Percentiles rank a stretch among this genome's conserved stretches.
Evolutionary conservation across 129 eudicot genomes (phyloP).

Genomic region (Tagetes patula): DNA sequence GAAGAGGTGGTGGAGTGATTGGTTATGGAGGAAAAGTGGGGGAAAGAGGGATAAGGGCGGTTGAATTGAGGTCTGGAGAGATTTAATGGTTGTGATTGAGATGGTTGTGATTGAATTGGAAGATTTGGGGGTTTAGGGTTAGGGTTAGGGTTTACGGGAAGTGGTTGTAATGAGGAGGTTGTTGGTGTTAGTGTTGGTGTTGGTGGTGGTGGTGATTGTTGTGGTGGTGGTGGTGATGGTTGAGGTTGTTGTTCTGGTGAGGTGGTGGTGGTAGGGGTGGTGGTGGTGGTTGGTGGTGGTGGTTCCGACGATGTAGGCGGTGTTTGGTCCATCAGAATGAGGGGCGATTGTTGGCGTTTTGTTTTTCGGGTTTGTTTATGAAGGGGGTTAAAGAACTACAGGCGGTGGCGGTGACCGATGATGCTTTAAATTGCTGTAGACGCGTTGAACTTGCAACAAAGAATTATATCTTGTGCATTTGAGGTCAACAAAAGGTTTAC

Average conservation of each 20-base stretch:
- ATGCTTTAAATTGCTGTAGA: no score
- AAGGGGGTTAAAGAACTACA: background rate
- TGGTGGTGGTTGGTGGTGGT: constrained; percentile 21
- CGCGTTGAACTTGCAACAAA: no score
- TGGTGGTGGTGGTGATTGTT: constrained; percentile 14
- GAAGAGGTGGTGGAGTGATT: constrained; percentile 24
- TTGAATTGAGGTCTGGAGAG: constrained; percentile 31
- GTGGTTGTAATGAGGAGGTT: constrained; percentile 28
- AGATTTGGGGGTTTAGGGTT: constrained; percentile 48
- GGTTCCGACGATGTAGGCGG: constrained; percentile 28
- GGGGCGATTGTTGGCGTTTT: background rate
- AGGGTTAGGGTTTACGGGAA: constrained; percentile 47
- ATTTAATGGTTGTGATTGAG: constrained; percentile 26
- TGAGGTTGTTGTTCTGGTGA: constrained; percentile 28
- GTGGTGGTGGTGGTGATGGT: constrained; percentile 11
- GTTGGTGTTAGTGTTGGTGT: constrained; percentile 21
- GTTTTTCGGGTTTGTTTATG: constrained; percentile 5
- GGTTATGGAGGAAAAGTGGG: constrained; percentile 40
- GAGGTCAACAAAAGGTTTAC: no score
- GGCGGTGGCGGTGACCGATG: no score
- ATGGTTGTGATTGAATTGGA: constrained; percentile 26
- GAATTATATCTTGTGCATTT: no score
- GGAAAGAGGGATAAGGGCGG: constrained; percentile 44
- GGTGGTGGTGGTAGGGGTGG: constrained; percentile 39
- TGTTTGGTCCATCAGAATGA: constrained; percentile 40